Evolutionary conservation across 208 protist species (phyloP).

Genomic region (Crithidia mellificae): DNA sequence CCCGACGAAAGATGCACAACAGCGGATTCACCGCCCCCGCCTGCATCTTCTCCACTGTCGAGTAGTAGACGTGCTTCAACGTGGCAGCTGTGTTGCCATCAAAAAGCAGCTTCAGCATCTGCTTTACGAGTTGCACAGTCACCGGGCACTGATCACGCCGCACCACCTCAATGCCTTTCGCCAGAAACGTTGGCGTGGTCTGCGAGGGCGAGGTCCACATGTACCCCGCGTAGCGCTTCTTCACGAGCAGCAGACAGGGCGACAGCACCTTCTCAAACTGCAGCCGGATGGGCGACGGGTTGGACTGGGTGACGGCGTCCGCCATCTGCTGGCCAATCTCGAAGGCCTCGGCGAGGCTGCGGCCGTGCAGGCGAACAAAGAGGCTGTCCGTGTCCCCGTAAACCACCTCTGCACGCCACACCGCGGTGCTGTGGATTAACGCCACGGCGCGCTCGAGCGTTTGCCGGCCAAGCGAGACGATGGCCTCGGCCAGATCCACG

Average conservation of each 20-base stretch:
- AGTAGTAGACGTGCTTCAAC: constrained; percentile 40
- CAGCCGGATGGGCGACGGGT: constrained; percentile 96
- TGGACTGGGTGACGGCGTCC: constrained; percentile 91
- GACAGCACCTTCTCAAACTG: constrained; percentile 99
- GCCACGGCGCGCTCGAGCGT: constrained; percentile 98
- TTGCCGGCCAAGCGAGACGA: constrained; percentile 98
- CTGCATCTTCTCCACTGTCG: constrained; percentile 52
- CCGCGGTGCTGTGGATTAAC: constrained; percentile 94
- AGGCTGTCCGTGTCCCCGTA: constrained; percentile 99
- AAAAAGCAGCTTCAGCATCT: constrained; percentile 63
- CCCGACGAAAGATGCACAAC: constrained; percentile 76
- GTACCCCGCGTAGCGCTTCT: constrained; percentile 99
- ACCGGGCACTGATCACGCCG: constrained; percentile 98
- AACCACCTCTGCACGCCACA: constrained; percentile 95
- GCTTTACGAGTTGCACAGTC: constrained; percentile 43
- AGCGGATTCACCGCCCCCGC: constrained; percentile 50
- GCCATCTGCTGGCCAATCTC: constrained; percentile 76
- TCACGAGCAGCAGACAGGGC: constrained; percentile 99
- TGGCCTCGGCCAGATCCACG: constrained; percentile 93
- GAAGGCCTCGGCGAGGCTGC: constrained; percentile 68
- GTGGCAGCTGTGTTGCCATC: constrained; percentile 30
- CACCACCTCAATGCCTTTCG: constrained; percentile 98
- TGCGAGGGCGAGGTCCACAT: constrained; percentile 96
- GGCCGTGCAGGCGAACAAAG: constrained; percentile 92
- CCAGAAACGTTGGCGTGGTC: constrained; percentile 95